Evolutionary conservation across 2,329 filamentous ascomycete species (phyloP), one percentile per base, ranked within the genome.

Genomic region (Boeremia lycopersici): DNA sequence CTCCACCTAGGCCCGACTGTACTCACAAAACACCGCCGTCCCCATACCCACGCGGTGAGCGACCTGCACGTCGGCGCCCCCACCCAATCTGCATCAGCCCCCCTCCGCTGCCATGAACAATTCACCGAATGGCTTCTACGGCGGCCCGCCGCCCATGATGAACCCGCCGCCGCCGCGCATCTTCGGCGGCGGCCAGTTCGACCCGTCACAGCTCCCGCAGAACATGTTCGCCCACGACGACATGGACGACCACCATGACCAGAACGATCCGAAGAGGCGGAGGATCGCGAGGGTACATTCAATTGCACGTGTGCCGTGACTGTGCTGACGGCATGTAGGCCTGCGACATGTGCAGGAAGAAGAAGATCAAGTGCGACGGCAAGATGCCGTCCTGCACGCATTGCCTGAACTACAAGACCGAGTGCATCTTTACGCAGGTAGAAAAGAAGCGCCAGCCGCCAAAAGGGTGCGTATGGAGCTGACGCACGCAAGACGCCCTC

Each of bases 361-460:
- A 89, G 78, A 96, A 93, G 82, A 95, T 98, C 78, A 98, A 98
- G 79, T 98, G 93, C 77, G 95, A 98, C 73, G 93, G 95, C 64
- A 96, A 96, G 78, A 86, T 96, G 77, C 93, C 95, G 33, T 87
- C 92, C 57, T 99, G 95, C 77, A 93, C 91, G 7, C 95, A 98
- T 77, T 99, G 93, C 76, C 89, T 89, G 74, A 98, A 97, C 76
- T 97, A 97, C 81, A 97, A 97, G 82, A 97, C 93, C 5, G 92
- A 96, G 68, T 99, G 93, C 75, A 86, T 96, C 65, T 98, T 98
- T 73, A 98, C 95, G 0, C 92, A 96, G 74, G 93, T 98, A 33
- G 95, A 99, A 80, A 99, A 99, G 86, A 99, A 99, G 83, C 86
- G 95, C 55, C 95, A 90, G 75, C 93, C 95, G 48, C 95, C 93